phyloP scores from a whole-genome alignment of 2,329 filamentous ascomycete species.

The Fusarium tjaetaba region DNA sequence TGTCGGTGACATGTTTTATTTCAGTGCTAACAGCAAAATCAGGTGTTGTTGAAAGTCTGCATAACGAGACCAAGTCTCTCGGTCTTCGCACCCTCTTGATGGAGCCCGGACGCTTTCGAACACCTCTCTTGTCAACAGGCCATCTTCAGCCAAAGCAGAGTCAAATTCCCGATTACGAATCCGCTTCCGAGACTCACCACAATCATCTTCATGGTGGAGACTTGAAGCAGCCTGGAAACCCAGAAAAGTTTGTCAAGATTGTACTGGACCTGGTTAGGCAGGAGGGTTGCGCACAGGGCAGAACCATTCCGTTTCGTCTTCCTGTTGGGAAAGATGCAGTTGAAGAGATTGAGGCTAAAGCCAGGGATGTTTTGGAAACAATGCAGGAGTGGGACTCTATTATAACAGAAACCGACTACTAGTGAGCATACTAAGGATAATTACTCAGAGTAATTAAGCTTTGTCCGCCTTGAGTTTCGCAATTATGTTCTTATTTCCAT shows the following conservation, averaged over 20 bases:
- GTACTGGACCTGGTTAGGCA: constrained; percentile 7
- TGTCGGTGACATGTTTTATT: not conserved
- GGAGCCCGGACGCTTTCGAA: constrained; percentile 15
- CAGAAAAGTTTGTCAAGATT: not conserved
- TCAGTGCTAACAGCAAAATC: not conserved
- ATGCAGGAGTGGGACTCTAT: constrained; percentile 41
- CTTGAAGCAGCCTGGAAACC: not conserved
- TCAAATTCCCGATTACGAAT: constrained; percentile 1
- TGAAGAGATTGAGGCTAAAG: constrained; percentile 35
- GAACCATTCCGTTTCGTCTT: constrained; percentile 32
- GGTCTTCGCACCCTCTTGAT: constrained; percentile 7
- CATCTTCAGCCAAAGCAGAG: constrained; percentile 3
- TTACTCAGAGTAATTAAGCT: not conserved
- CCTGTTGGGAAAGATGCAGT: constrained; percentile 47
- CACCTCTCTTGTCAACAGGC: not conserved
- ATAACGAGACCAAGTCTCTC: constrained; percentile 1
- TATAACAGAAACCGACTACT: constrained; percentile 36
- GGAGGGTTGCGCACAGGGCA: not conserved
- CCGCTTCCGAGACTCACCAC: not conserved
- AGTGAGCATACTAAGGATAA: too few relatives aligned
- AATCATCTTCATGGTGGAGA: not conserved
- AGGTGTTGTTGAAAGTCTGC: constrained; percentile 19
- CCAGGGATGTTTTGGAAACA: constrained; percentile 34
- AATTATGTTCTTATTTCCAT: not conserved
- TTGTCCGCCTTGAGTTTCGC: not conserved